Evolutionary conservation across 352 stramenopile genomes (phyloP).

Genomic region (Globisporangium mamillatum): DNA sequence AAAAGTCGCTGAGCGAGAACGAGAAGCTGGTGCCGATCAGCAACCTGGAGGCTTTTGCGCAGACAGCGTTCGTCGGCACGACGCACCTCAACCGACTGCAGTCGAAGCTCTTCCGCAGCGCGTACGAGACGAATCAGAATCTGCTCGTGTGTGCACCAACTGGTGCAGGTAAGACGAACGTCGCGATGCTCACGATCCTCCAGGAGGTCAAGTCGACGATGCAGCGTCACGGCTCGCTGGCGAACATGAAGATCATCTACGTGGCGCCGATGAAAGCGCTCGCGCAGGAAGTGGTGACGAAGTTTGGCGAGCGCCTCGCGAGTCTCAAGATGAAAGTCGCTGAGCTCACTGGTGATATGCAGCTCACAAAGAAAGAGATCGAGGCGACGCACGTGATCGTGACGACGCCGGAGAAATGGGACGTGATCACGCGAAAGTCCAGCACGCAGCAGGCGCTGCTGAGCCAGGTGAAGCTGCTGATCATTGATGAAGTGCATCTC

Average conservation of each 20-base stretch:
- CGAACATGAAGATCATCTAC: constrained; percentile 94
- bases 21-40: constrained; percentile 66
- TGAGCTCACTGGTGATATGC: constrained; percentile 98
- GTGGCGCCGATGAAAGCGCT: constrained; percentile 98
- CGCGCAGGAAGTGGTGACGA: constrained; percentile 98
- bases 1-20: constrained; percentile 50
- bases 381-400: constrained; percentile 95
- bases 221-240: constrained; percentile 39
- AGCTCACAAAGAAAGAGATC: constrained; percentile 97
- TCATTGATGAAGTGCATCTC: constrained; percentile 99
- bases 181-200: constrained; percentile 97
- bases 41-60: constrained; percentile 65
- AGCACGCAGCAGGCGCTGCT: constrained; percentile 89
- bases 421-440: constrained; percentile 98
- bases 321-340: constrained; percentile 73
- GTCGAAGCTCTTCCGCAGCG: constrained; percentile 95
- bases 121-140: constrained; percentile 97
- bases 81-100: constrained; percentile 97
- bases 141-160: constrained; percentile 93
- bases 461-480: constrained; percentile 94
- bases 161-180: constrained; percentile 98
- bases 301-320: constrained; percentile 91
- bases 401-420: constrained; percentile 99
- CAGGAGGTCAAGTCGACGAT: constrained; percentile 87
- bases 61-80: constrained; percentile 77